A percentile compares a stretch with the other conserved stretches of the same genome.
Conservation (phyloP, 208 protist species). For the Acanthamoeba triangularis region DNA sequence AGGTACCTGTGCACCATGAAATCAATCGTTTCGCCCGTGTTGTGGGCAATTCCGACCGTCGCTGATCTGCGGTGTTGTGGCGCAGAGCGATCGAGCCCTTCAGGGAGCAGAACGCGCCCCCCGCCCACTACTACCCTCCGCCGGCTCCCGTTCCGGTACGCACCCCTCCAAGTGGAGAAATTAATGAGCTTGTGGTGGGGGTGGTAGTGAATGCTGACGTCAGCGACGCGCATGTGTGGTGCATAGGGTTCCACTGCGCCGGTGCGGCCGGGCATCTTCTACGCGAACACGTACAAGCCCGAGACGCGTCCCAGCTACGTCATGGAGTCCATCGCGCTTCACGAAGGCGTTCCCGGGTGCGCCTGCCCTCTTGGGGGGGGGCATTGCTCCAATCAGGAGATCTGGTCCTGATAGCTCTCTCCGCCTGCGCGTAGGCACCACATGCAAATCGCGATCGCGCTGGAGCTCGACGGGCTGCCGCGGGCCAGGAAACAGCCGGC, state of each 20-base stretch:
- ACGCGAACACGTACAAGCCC: slow-evolving; percentile 70
- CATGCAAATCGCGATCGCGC: slow-evolving; percentile 50
- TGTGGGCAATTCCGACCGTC: too few relatives aligned
- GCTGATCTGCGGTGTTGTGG: too few relatives aligned
- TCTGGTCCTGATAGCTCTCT: too few relatives aligned
- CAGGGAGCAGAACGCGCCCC: slow-evolving; percentile 55
- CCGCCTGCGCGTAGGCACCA: slow-evolving; percentile 9
- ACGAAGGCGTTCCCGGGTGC: slow-evolving; percentile 75
- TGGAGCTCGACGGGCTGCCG: slow-evolving; percentile 50
- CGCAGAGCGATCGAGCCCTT: background rate
- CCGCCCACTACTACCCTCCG: slow-evolving; percentile 74
- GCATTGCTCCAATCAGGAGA: background rate
- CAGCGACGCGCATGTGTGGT: too few relatives aligned
- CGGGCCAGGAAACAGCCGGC: background rate
- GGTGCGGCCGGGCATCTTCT: slow-evolving; percentile 40
- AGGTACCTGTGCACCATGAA: slow-evolving; percentile 32
- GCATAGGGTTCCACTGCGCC: background rate
- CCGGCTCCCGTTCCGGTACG: background rate
- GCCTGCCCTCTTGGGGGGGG: background rate
- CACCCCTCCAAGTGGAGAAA: background rate
- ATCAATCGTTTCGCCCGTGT: too few relatives aligned
- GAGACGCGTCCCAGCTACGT: background rate
- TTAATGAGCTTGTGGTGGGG: background rate
- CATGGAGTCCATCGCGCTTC: slow-evolving; percentile 50
- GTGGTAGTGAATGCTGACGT: too few relatives aligned